A percentile compares a stretch with the other conserved stretches of the same genome.
phyloP scores from a whole-genome alignment of 179 eudicot genomes.

The Beta lomatogona region DNA sequence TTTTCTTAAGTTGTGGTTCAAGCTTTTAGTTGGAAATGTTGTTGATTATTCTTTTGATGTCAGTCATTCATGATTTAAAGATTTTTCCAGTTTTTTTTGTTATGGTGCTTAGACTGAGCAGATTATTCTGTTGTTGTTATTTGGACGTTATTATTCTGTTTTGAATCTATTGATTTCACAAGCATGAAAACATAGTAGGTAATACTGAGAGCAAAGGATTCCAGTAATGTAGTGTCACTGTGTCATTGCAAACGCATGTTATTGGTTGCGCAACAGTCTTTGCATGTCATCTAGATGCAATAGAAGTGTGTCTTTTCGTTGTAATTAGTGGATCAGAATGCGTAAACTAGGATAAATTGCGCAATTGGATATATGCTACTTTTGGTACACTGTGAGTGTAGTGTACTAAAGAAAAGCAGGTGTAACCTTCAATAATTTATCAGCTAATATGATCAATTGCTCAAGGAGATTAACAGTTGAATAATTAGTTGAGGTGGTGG shows the following conservation, averaged over 20 bases:
- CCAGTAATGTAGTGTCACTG: background rate
- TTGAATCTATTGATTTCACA: background rate
- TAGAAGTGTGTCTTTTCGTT: background rate
- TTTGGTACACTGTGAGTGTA: too few relatives aligned
- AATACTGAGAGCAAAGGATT: background rate
- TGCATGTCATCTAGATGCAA: background rate
- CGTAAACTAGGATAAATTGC: background rate
- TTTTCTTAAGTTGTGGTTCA: background rate
- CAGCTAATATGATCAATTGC: background rate
- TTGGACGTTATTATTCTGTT: background rate
- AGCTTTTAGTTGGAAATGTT: background rate
- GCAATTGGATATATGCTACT: background rate
- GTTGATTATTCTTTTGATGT: background rate
- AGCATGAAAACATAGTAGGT: background rate
- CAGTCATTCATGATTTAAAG: background rate
- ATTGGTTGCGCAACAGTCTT: background rate
- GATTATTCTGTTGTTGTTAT: background rate
- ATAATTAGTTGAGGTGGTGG: background rate
- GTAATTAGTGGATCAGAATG: background rate
- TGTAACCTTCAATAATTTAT: too few relatives aligned
- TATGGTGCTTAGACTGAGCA: background rate
- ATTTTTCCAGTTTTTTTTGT: background rate
- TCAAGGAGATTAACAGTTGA: background rate
- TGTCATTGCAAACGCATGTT: constrained; percentile 4
- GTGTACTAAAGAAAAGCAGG: too few relatives aligned